Base-by-base conservation (phyloP, 192 early-diverging fungal species). In the Coemansia umbellata region DNA sequence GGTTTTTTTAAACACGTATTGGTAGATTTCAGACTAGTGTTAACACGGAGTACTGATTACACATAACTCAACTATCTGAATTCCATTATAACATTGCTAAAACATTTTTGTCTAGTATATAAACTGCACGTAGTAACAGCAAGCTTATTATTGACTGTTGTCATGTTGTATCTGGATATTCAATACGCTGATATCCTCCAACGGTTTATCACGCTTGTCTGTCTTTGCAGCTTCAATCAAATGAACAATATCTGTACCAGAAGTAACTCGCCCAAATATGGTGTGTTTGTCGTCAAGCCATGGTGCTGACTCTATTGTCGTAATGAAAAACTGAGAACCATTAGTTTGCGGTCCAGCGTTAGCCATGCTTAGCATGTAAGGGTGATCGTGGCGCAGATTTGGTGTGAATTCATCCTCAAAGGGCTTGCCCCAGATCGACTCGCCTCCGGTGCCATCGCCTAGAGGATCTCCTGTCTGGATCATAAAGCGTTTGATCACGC, bases 221-320 rank as follows among this genome's bases (percentile, higher is more conserved):
- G 78, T 82, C 57, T 90, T 89, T 15, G 80, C 63, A 10, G 79
- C 74, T 56, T 95, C 93, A 37, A 98, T 98, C 37, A 77, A 66
- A 37, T 91, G 90, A 27, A 98, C 82, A 4, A 96, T 91, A 63
- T 98, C 95, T 79, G 92, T 88, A 7, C 95, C 95, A 0, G 86
- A 85, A 0, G 88, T 91, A 0, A 85, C 90, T 15, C 92, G 66
- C 6, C 95, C 95, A 79, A 98, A 98, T 0, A 98, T 82, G 1
- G 95, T 92, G 56, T 98, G 95, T 61, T 98, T 98, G 55, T 94
- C 90, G 50, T 98, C 93, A 14, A 98, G 74, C 95, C 95, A 98
- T 19, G 92, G 91, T 81, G 89, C 67, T 0, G 56, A 52, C 2
- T 93, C 88, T 1, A 90, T 87, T 1, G 85, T 85, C 0, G 95